Evolutionary conservation across 352 stramenopile species (phyloP), one percentile per base, ranked within the genome.

Genomic region (Phytophthora kernoviae): DNA sequence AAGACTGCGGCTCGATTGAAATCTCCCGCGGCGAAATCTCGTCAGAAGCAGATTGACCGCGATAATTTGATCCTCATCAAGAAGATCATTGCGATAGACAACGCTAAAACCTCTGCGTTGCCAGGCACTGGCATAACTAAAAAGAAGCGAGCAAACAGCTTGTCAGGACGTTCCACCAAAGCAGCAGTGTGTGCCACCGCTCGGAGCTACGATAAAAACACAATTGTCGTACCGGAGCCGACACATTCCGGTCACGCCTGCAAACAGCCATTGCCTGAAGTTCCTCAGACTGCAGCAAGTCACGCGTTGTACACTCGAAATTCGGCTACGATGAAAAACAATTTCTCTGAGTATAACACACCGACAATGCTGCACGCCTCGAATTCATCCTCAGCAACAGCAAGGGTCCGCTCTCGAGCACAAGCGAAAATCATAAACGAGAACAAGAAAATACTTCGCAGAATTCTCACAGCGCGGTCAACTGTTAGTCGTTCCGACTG

Each of bases 31-130:
- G 68, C 56, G 5, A 88, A 84, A 39, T 54, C 72, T 12, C 72
- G 75, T 1, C 79, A 87, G 45, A 70, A 68, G 5, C 75, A 86
- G 52, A 85, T 87, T 21, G 73, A 84, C 30, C 70, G 66, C 27
- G 76, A 87, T 39, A 87, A 87, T 43, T 65, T 90, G 26, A 55
- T 79, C 24, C 52, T 87, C 18, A 83, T 90, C 54, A 77, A 80
- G 57, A 84, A 76, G 40, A 73, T 87, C 36, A 70, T 90, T 21
- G 76, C 77, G 0, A 26, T 87, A 1, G 74, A 89, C 44, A 66
- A 71, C 36, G 53, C 21, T 3, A 57, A 50, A 32, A 32, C 33
- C 14, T n/a, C 30, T 12, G 63, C 26, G n/a, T 20, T 36, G 17
- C 22, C 43, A 24, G 45, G 17, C n/a, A 50, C 39, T 12, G 9